Percentiles rank a stretch among this genome's conserved stretches.
phyloP scores from a whole-genome alignment of 2,329 filamentous ascomycete species.

The Colletotrichum sp. region DNA sequence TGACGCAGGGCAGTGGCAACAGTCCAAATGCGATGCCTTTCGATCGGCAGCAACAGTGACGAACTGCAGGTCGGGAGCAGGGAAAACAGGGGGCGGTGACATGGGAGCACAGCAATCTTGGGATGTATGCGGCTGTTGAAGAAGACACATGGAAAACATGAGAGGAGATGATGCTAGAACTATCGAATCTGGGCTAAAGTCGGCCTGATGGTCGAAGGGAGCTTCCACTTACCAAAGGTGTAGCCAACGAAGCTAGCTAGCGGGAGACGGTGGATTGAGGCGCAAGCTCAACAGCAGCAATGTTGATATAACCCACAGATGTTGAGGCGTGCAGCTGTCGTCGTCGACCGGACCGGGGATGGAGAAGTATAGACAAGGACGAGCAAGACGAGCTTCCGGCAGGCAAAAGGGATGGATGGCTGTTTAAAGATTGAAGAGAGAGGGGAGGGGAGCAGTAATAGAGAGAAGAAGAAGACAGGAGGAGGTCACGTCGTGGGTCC shows the following conservation, averaged over 20 bases:
- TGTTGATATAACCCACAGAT: not conserved
- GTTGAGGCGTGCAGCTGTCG: not conserved
- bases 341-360: not conserved
- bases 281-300: not conserved
- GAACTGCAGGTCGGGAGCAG: not conserved
- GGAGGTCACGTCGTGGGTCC: slow-evolving; percentile 7
- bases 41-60: not conserved
- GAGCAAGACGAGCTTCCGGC: not conserved
- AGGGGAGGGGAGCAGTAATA: not conserved
- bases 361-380: not conserved
- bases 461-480: not conserved
- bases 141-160: not conserved
- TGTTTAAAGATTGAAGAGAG: not conserved
- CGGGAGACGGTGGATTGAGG: not conserved
- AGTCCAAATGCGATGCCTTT: not conserved
- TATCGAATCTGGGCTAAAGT: not conserved
- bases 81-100: not conserved
- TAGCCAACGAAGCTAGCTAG: slow-evolving; percentile 6
- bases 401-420: not conserved
- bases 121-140: not conserved
- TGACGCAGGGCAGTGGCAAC: slow-evolving; percentile 3
- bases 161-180: not conserved
- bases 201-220: not conserved
- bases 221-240: slow-evolving; percentile 2
- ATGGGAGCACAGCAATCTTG: not conserved